Base-by-base conservation (phyloP, 352 stramenopile species). In the Thraustochytrium striatum region DNA sequence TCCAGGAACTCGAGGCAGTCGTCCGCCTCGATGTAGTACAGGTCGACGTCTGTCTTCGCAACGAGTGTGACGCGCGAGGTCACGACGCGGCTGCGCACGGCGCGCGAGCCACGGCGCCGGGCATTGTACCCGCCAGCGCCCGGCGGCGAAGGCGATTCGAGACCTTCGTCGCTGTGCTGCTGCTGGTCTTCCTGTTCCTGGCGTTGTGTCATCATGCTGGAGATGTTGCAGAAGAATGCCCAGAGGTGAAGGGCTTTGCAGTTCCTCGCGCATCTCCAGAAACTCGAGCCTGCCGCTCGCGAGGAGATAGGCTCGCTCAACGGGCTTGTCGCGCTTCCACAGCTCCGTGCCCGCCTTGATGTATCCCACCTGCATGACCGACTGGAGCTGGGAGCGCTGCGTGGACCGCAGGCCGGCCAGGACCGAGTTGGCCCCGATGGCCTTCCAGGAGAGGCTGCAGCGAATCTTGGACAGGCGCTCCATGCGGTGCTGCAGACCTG, bases 321-420 rank as follows among this genome's bases (percentile, higher is more conserved):
- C 44, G 16, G 52, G 44, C 50, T 30, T 30, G 21, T 61, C 13
- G 16, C 36, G n/a, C 13, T 30, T 75, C 65, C 65, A 75, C 2
- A 75, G 33, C 39, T 30, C 21, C 25, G 65, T 75, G 39, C 65
- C 65, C 7, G 43, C 52, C 25, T 38, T 43, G 16, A 41, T 41
- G 33, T 75, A 41, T 32, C 65, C 28, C 16, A 75, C 65, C 28
- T 75, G 65, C 3, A 75, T 13, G 16, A 75, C 39, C 2, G 65
- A 75, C 65, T 80, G 70, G 0, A 80, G 70, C 70, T 80, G 55
- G 16, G 59, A 75, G 21, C 59, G 55, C 39, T 80, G 70, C 25
- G 19, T 59, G 11, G 59, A 75, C 3, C 61, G 13, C 9, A 80
- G 57, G 11, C 70, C 2, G 43, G 55, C 55, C 16, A 80, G 59